A percentile compares a stretch with the other conserved stretches of the same genome.
Conservation (phyloP, 495 filamentous ascomycete species). For the Talaromyces adpressus region DNA sequence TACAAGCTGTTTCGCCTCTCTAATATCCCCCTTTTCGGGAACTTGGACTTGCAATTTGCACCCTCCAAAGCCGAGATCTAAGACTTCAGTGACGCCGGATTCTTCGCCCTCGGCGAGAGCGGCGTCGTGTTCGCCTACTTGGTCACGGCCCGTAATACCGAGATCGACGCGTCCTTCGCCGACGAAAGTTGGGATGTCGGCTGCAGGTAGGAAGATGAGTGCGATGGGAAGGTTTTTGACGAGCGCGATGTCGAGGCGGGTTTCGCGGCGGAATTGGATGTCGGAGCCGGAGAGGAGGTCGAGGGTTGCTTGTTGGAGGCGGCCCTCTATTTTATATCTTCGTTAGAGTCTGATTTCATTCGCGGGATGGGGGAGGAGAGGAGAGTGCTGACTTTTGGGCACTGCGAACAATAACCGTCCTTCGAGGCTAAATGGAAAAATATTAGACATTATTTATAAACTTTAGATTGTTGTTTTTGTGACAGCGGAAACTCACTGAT, state of each 20-base stretch:
- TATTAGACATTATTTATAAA: neutral
- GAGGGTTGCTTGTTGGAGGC: constrained; percentile 75
- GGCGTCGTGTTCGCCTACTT: constrained; percentile 85
- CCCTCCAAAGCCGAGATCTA: constrained; percentile 83
- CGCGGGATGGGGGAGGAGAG: constrained; percentile 9
- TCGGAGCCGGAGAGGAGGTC: constrained; percentile 88
- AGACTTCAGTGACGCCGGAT: constrained; percentile 70
- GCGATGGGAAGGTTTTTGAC: constrained; percentile 93
- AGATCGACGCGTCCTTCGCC: constrained; percentile 90
- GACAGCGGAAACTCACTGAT: constrained; percentile 55
- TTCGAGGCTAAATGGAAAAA: constrained; percentile 49
- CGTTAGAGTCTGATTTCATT: constrained; percentile 3
- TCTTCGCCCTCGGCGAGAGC: constrained; percentile 45
- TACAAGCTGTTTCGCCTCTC: constrained; percentile 64
- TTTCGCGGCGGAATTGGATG: constrained; percentile 91
- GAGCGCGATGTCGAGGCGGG: constrained; percentile 89
- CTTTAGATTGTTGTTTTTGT: constrained; percentile 9
- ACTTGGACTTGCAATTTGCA: constrained; percentile 96
- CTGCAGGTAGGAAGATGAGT: constrained; percentile 93
- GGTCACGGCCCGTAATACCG: constrained; percentile 90
- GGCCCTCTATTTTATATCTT: constrained; percentile 62
- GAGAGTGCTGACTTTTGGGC: constrained; percentile 74
- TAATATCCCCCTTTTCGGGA: constrained; percentile 72
- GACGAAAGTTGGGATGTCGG: constrained; percentile 94
- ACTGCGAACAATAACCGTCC: constrained; percentile 93